Base-by-base conservation (phyloP, 345 rosid genomes). In the Isatis tinctoria region DNA sequence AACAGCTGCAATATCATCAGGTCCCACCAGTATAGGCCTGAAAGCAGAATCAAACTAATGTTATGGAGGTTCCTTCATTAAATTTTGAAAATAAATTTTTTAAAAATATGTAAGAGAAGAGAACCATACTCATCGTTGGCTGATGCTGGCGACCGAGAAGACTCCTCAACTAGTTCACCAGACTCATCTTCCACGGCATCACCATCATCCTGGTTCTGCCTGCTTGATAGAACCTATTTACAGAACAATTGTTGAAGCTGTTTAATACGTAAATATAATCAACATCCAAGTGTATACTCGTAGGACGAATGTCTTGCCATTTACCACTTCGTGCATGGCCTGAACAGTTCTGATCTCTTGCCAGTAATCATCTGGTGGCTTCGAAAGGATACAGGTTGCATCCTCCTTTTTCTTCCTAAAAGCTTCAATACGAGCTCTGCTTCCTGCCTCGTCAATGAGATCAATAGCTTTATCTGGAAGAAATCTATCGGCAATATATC, bases 381-480 rank as follows among this genome's bases (percentile, higher is more conserved):
- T 84, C 10, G 97, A 86, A 47, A 95, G 99, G 79, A 92, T 87
- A 78, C 82, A 80, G 43, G 80, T 84, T 74, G 86, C 85, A 68
- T 90, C 83, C 76, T 95, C 96, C 77, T 85, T 95, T 84, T 83
- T 95, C 89, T 80, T 88, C 84, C 83, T 90, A 77, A 86, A 85
- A 63, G 93, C 88, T 76, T 87, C 82, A 16, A 95, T 90, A 71
- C 83, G 91, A 71, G 99, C 96, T 85, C 97, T 88, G 80, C 99
- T 95, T 75, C 97, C 97, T 33, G 97, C 99, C 85, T 95, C 97
- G 35, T 95, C 99, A 72, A 95, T 85, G 69, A 92, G 97, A 87
- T 92, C 99, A 49, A 95, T 92, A 40, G 99, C 99, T 85, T 95
- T 95, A 83, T 95, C 99, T 6, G 97, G 99, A 79, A 95, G 97